Base-by-base conservation (phyloP, 1,284 basidiomycete genomes). In the Schizophyllum commune region DNA sequence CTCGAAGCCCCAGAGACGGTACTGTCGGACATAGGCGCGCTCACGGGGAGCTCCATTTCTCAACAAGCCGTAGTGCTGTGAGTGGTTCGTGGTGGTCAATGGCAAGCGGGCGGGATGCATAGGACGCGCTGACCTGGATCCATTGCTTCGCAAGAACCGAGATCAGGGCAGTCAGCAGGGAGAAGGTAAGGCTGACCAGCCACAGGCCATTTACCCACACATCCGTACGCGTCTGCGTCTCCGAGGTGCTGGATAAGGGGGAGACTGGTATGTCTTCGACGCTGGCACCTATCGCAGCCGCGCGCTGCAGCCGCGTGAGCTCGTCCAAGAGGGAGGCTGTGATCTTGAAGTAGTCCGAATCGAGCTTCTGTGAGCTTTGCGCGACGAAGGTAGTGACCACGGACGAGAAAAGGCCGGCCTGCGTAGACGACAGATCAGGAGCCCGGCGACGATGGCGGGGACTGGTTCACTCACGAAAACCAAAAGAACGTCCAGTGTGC, bases 21-120 rank as follows among this genome's bases (percentile, higher is more conserved):
- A 67, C 62, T 78, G 76, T 2, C 77, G 73, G 58, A 71, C 70
- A 19, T 73, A 71, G 4, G 75, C 74, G 20, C 74, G 71, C 22
- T 72, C 66, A 34, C 70, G 69, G 1, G 75, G 71, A 4, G 73
- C 71, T 4, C 74, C 73, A 7, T 72, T 73, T 5, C 69, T 65
- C 56, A 69, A 66, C 4, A 70, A 39, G 34, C 13, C 13, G 34
- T 39, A 39, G 34, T 39, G 34, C 34, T 39, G 34, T 13, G 6
- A 39, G 34, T 7, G 34, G 34, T 39, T 39, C 7, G 13, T 39
- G 6, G 34, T 39, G 6, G 34, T 7, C 34, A 7, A 6, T 7
- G 13, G 34, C 13, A 39, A 39, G 34, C 34, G n/a, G n/a, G n/a
- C n/a, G n/a, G n/a, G n/a, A n/a, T n/a, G n/a, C n/a, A n/a, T n/a